Base-by-base conservation (phyloP, 2,329 filamentous ascomycete species). In the Rutstroemia sp. region DNA sequence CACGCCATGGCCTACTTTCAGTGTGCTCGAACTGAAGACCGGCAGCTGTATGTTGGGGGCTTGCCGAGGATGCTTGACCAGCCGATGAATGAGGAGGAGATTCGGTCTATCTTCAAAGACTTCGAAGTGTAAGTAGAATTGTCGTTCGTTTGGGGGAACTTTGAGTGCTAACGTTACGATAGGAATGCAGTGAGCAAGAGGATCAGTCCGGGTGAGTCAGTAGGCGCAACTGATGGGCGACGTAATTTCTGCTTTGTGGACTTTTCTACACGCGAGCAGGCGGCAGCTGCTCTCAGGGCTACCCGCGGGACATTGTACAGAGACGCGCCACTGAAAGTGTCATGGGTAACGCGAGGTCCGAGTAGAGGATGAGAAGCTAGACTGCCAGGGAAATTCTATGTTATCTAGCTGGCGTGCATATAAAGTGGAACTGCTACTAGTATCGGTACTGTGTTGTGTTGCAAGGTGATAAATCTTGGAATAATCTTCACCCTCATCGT, bases 41-140 rank as follows among this genome's bases (percentile, higher is more conserved):
- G 51, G 18, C 41, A 38, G 10, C 30, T 53, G 6, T 14, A 18
- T 38, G 19, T 53, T 5, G 27, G 30, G 14, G 42, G 51, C 1
- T 38, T 53, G 16, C 51, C 42, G 9, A 48, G 51, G 30, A 53
- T 48, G 42, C 42, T 53, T 23, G 42, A 53, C 23, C 51, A 48
- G 25, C 16, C 27, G 4, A 44, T 25, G 16, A 53, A 53, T 16
- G 27, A 53, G 18, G 34, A 37, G 27, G 51, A 53, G 16, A 39
- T 53, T 4, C 27, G 51, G 19, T 25, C 30, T 9, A 48, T 53
- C 7, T 53, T 53, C 6, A 16, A 53, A 2, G 30, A 27, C 4
- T 57, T 49, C 27, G 1, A 25, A 27, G 18, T 53, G 51, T 53
- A 38, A 38, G 51, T 19, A 9, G 10, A 10, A 12, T 8, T 9